Evolutionary conservation across 2,329 filamentous ascomycete species (phyloP).

Genomic region (Alternaria angustiovoidea): DNA sequence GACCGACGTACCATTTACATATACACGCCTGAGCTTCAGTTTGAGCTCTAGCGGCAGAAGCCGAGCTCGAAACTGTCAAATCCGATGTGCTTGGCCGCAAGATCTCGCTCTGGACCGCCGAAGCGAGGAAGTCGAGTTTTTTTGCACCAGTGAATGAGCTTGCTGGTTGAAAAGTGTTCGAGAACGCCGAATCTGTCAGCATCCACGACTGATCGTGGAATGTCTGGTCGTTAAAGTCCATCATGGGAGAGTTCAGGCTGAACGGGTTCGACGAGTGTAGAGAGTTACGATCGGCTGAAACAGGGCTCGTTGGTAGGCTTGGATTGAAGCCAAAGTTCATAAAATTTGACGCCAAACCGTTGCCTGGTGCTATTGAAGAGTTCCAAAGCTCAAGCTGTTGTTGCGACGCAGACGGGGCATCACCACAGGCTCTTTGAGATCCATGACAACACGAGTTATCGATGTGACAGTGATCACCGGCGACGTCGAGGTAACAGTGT

Average conservation of each 20-base stretch:
- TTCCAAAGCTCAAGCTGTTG: slow-evolving; percentile 39
- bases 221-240: slow-evolving; percentile 30
- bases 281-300: slow-evolving; percentile 27
- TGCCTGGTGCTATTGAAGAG: slow-evolving; percentile 35
- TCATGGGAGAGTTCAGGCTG: slow-evolving; percentile 28
- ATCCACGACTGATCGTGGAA: slow-evolving; percentile 40
- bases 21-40: slow-evolving; percentile 25
- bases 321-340: slow-evolving; percentile 37
- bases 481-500: slow-evolving; percentile 42
- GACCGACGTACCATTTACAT: slow-evolving; percentile 43
- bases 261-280: slow-evolving; percentile 24
- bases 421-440: slow-evolving; percentile 36
- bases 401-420: slow-evolving; percentile 36
- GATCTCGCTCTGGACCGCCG: slow-evolving; percentile 39
- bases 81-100: slow-evolving; percentile 26
- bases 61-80: slow-evolving; percentile 13
- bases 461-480: slow-evolving; percentile 47
- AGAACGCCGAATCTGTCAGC: slow-evolving; percentile 36
- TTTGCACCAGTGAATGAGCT: slow-evolving; percentile 19
- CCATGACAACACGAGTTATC: slow-evolving; percentile 49
- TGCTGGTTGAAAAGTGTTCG: slow-evolving; percentile 22
- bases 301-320: slow-evolving; percentile 29
- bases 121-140: slow-evolving; percentile 42
- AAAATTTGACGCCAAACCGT: slow-evolving; percentile 37
- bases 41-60: slow-evolving; percentile 12